Evolutionary conservation across 257 asterid genomes (phyloP).

Genomic region (Primulina eburnea): DNA sequence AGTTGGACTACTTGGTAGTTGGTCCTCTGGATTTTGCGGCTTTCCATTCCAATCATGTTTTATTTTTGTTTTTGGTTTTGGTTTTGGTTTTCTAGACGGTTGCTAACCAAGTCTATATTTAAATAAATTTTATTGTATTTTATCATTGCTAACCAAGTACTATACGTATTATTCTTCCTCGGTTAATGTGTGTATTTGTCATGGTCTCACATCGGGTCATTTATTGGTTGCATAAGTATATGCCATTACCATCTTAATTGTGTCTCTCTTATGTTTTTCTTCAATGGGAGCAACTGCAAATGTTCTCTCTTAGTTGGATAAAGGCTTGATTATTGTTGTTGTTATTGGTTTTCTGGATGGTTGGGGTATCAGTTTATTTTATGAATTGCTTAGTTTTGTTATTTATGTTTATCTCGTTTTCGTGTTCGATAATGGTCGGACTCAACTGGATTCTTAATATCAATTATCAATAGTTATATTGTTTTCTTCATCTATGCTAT

Average conservation of each 20-base stretch:
- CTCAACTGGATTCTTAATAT: slow-evolving; percentile 3
- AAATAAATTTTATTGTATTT: too few species aligned
- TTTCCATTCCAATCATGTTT: background rate
- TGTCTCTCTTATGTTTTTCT: background rate
- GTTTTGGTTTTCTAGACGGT: too few species aligned
- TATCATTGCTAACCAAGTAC: too few species aligned
- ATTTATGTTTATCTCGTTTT: background rate
- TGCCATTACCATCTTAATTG: too few species aligned
- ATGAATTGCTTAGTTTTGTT: background rate
- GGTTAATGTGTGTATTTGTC: too few species aligned
- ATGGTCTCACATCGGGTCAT: too few species aligned
- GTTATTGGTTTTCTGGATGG: background rate
- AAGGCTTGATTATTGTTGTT: background rate
- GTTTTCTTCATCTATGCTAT: background rate
- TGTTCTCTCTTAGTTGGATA: background rate
- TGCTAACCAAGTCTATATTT: too few species aligned
- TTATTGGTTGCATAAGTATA: too few species aligned
- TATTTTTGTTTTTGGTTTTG: too few species aligned
- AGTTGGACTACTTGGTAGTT: background rate
- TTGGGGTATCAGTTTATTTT: background rate
- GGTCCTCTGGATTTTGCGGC: background rate
- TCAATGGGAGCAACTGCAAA: background rate
- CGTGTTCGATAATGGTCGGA: too few species aligned
- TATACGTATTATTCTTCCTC: too few species aligned
- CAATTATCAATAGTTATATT: too few species aligned